phyloP scores from a whole-genome alignment of 2,329 filamentous ascomycete species.

The Cladosporium colombiae region DNA sequence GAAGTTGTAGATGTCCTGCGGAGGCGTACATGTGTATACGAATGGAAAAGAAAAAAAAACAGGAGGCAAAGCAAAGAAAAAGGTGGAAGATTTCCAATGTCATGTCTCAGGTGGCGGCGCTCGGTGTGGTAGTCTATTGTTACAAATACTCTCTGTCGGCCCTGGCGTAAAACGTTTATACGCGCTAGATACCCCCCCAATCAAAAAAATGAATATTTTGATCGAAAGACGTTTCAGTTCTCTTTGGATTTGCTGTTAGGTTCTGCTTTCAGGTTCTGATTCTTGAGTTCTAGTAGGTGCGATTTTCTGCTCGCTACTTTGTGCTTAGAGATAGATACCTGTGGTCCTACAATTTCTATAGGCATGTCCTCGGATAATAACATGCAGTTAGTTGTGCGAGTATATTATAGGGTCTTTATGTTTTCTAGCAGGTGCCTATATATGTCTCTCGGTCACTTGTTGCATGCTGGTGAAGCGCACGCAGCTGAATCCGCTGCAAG shows the following conservation, averaged over 20 bases:
- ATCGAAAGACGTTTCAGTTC: background rate
- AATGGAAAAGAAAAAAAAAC: too few relatives aligned
- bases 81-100: background rate
- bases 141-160: background rate
- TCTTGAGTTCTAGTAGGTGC: too few relatives aligned
- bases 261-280: too few relatives aligned
- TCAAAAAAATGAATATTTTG: background rate
- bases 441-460: too few relatives aligned
- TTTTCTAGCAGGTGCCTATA: background rate
- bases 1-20: constrained; percentile 47
- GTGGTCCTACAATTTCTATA: too few relatives aligned
- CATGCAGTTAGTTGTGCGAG: too few relatives aligned
- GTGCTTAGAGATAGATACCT: too few relatives aligned
- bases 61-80: background rate
- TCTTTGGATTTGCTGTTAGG: background rate
- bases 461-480: too few relatives aligned
- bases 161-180: constrained; percentile 3
- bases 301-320: too few relatives aligned
- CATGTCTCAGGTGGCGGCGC: background rate
- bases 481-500: too few relatives aligned
- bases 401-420: too few relatives aligned
- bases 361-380: too few relatives aligned
- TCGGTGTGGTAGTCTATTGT: background rate
- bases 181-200: constrained; percentile 15
- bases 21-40: background rate